phyloP scores from a whole-genome alignment of 495 filamentous ascomycete species.

The Hypoxylon rickii region DNA sequence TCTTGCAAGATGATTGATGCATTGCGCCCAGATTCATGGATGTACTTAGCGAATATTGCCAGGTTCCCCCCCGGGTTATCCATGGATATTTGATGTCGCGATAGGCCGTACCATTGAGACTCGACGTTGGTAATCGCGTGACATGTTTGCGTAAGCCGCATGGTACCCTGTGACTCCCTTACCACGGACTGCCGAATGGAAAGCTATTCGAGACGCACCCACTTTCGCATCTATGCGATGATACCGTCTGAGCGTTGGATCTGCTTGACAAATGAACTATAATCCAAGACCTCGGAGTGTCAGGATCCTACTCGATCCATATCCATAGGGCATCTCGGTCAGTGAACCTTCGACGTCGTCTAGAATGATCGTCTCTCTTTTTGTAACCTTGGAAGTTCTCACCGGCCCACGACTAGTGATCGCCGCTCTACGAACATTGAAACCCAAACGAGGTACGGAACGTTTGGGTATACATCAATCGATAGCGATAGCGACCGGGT shows the following conservation, averaged over 20 bases:
- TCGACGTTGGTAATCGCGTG: conserved; percentile 24
- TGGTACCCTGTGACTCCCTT: conserved; percentile 19
- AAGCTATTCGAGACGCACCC: background rate
- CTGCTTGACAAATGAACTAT: background rate
- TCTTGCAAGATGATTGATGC: conserved; percentile 24
- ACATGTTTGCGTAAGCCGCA: conserved; percentile 13
- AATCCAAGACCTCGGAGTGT: no score
- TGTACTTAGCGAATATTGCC: no score
- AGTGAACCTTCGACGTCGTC: conserved; percentile 9
- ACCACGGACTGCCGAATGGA: background rate
- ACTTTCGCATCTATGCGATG: background rate
- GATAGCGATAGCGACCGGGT: conserved; percentile 2
- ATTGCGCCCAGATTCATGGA: no score
- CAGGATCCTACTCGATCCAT: no score
- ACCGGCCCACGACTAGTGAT: conserved; percentile 21
- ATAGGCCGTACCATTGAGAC: conserved; percentile 21
- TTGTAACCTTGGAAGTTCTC: conserved; percentile 18
- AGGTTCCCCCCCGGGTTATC: no score
- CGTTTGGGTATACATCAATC: conserved; percentile 10
- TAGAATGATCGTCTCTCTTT: conserved; percentile 17
- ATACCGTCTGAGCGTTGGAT: conserved; percentile 2
- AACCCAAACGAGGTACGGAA: conserved; percentile 12
- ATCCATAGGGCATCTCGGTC: conserved; percentile 13
- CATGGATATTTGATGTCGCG: background rate
- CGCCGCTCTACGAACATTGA: conserved; percentile 23